Base-by-base conservation (phyloP, 2,329 filamentous ascomycete genomes). In the Harringtonia aguacate region DNA sequence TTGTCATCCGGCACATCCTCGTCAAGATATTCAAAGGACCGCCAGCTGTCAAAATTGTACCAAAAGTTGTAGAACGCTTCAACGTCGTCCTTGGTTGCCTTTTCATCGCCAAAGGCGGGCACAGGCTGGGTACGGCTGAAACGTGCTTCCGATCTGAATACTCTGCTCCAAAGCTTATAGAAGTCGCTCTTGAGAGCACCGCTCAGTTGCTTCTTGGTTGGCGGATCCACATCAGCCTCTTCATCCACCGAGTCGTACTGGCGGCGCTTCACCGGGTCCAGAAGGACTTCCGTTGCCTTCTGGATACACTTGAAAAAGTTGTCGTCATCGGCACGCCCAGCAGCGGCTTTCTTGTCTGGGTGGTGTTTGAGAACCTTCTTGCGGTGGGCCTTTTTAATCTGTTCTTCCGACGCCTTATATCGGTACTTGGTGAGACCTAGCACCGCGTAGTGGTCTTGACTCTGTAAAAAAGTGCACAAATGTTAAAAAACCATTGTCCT, bases 221-320 rank as follows among this genome's bases (percentile, higher is more conserved):
- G 94, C 37, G 90, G 86, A 58, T 94, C 86, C 47, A 95, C 83
- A 46, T 98, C 86, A 50, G 92, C 92, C 55, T 79, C 81, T 67
- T 95, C 89, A 59, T 98, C 92, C 49, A 97, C 89, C 3, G 87
- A 95, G 67, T 98, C 92, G 68, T 84, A 98, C 68, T 98, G 92
- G 47, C 89, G 82, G 50, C 92, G 86, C 71, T 87, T 94, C 63
- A 81, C 74, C 41, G 92, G 92, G 70, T 98, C 92, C 44, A 87
- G 77, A 17, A 98, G 84, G 42, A 97, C 77, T 59, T 98, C 92
- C 56, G 84, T 90, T 46, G 92, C 92, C 68, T 95, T 95, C 65
- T 98, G 94, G 65, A 98, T 98, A 68, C 94, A 98, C 77, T 98
- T 98, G 84, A 98, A 98, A 75, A 98, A 98, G 64, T 85, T 86